Base-by-base conservation (phyloP, 169 alveolate species). In the Cryptosporidium ubiquitum region DNA sequence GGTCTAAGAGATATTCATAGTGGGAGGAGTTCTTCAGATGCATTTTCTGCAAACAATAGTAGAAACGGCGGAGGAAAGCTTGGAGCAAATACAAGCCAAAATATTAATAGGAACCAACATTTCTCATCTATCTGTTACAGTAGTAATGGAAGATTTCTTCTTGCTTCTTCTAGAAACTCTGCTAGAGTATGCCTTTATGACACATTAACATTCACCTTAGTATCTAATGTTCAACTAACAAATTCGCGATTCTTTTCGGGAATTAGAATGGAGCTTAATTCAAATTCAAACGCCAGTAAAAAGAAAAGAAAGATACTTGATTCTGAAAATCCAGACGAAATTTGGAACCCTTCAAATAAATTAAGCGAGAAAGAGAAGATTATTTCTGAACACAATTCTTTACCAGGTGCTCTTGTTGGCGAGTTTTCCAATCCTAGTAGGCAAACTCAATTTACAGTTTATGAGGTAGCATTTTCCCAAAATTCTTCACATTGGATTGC, bases 1-100 rank as follows among this genome's bases (percentile, higher is more conserved):
- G 98, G 98, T n/a, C 70, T 93, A 14, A 91, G 97, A 39, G 97
- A 94, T 69, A 93, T 94, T 23, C 96, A 94, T 31, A 61, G 94
- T 26, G 97, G 97, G 7, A 91, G 96, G 18, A 91, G 92, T 40
- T 84, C 86, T 18, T 84, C 94, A n/a, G 95, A 94, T 51, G 86
- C 91, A 66, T 94, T 73, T 79, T 84, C 95, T 6, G 93, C 96
- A 9, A 92, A 92, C 73, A 91, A 91, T 52, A 91, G 93, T 1
- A 84, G 33, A 61, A 73, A 91, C 52, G 73, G 92, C 5, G 70
- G 91, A 35, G 86, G 89, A 16, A 84, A 42, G 26, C 69, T 68
- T 18, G 61, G 93, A 91, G 55, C 86, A 70, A 92, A 84, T 23
- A 37, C 85, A 35, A 93, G 84, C 75, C 66, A 68, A 16, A 84